Base-by-base conservation (phyloP, 352 stramenopile genomes). In the Globisporangium camurandrum region DNA sequence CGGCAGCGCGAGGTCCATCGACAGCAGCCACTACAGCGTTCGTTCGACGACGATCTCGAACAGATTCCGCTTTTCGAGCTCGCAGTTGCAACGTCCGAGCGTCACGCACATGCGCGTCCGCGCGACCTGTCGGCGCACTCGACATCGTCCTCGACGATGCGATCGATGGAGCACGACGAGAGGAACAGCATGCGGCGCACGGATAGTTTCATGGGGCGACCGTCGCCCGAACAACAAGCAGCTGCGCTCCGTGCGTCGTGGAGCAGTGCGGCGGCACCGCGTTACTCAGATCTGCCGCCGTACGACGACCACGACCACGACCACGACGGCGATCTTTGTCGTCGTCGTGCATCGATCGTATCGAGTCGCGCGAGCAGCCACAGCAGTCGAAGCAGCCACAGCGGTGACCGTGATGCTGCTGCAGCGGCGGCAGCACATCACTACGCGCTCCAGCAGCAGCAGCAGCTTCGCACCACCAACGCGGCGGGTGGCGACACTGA, bases 401-500 rank as follows among this genome's bases (percentile, higher is more conserved):
- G 19, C 28, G 20, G n/a, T 37, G 53, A 23, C 31, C 26, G 23
- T 40, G 54, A 22, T 17, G 54, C 57, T 34, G 30, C 14, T 12
- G 30, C 30, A 34, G 38, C 36, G 47, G 19, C 76, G 59, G 6
- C 76, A 66, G 19, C 60, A n/a, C n/a, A n/a, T n/a, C n/a, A n/a
- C n/a, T n/a, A n/a, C n/a, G n/a, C n/a, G n/a, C n/a, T n/a, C n/a
- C n/a, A n/a, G n/a, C n/a, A n/a, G n/a, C n/a, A n/a, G n/a, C n/a
- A n/a, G n/a, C n/a, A n/a, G n/a, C n/a, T n/a, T n/a, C n/a, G n/a
- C n/a, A n/a, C n/a, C n/a, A n/a, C 55, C 8, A 70, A 79, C 26
- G 80, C 69, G 24, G 67, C 84, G 38, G 75, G 70, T 38, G 71
- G 64, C 43, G 68, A 84, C 24, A 67, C 71, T 24, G 62, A 72